Base-by-base conservation (phyloP, 306 rosid species). In the Casuarina cunninghamiana region DNA sequence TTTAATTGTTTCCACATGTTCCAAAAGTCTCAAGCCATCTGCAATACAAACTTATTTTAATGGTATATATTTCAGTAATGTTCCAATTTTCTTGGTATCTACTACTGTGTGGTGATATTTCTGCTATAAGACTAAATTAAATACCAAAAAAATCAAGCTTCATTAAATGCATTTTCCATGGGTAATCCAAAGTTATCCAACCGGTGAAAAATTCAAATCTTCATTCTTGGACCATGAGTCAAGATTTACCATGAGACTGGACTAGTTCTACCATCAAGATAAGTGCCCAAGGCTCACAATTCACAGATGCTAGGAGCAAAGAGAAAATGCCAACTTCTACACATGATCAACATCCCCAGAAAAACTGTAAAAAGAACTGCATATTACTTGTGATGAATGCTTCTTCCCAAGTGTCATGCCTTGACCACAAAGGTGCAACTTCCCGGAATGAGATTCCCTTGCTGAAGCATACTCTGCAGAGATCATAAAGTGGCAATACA, bases 361-460 rank as follows among this genome's bases (percentile, higher is more conserved):
- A 63, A 68, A 61, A 69, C 53, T 54, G 35, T 37, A 44, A 57
- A 72, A 69, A 45, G 69, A 80, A 53, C 68, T 41, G 32, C 61
- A 70, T 71, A 16, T 12, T 95, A 95, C 99, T 93, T 79, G 99
- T 87, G 80, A 95, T 76, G 84, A 93, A 95, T 46, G 96, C 97
- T 83, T 93, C 97, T 82, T 86, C 91, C 99, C 94, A 95, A 55
- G 75, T 39, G 65, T 88, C 91, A 79, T 48, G 89, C 71, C 81
- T 79, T 73, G 97, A 93, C 97, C 97, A 95, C 12, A 82, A 79
- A 48, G 97, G 97, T 38, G 97, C 88, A 78, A 90, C 93, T 86
- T 91, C 97, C 45, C 81, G 91, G 81, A 93, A 82, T 67, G 96
- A 76, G 81, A 95, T 95, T 75, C 93, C 94, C 55, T 86, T 88